phyloP scores from a whole-genome alignment of 2,329 filamentous ascomycete species.

The Penicillium sp. region DNA sequence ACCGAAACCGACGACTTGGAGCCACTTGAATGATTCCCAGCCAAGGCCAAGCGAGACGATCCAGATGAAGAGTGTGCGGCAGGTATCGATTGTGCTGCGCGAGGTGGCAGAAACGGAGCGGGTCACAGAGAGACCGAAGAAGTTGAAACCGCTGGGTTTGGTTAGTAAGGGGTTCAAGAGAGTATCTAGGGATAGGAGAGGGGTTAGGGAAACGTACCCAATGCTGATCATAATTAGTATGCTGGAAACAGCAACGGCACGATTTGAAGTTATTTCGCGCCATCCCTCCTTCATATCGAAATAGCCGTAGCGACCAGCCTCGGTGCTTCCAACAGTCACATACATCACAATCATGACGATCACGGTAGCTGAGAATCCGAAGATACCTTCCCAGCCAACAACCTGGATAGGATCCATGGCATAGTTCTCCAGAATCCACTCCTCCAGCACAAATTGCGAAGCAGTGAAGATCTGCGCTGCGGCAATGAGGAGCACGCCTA shows the following conservation, averaged over 20 bases:
- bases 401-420: constrained; percentile 82
- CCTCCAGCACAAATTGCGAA: constrained; percentile 92
- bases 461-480: constrained; percentile 96
- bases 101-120: constrained; percentile 86
- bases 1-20: constrained; percentile 85
- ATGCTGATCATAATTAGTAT: constrained; percentile 96
- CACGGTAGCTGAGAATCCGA: constrained; percentile 79
- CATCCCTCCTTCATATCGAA: constrained; percentile 89
- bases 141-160: constrained; percentile 86
- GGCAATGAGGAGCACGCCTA: constrained; percentile 88
- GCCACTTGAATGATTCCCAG: constrained; percentile 97
- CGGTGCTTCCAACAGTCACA: constrained; percentile 70
- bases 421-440: constrained; percentile 81
- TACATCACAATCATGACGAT: constrained; percentile 79
- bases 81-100: constrained; percentile 94
- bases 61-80: constrained; percentile 97
- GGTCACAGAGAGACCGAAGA: constrained; percentile 94
- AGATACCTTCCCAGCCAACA: constrained; percentile 94
- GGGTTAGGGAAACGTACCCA: constrained; percentile 59
- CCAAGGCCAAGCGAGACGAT: constrained; percentile 86
- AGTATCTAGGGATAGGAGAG: constrained; percentile 1
- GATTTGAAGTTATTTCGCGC: constrained; percentile 72
- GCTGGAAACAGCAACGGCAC: constrained; percentile 70
- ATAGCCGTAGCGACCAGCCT: constrained; percentile 72
- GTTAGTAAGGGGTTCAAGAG: neutral